A percentile compares a stretch with the other conserved stretches of the same genome.
phyloP scores from a whole-genome alignment of 495 filamentous ascomycete species.

The Hypoxylon rickii region DNA sequence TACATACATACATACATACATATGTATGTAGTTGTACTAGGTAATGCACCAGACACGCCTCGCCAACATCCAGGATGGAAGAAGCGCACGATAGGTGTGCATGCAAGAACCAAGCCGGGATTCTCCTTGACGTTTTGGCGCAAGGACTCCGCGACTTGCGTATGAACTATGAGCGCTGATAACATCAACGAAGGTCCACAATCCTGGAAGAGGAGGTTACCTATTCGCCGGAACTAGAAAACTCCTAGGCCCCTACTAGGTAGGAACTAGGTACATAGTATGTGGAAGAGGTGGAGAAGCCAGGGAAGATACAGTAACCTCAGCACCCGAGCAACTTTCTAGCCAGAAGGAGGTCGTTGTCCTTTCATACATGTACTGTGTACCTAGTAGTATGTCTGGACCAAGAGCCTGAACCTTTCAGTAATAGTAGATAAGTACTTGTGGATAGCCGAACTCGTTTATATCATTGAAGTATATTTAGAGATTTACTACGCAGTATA shows the following conservation, averaged over 20 bases:
- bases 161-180: constrained; percentile 25
- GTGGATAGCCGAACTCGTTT: background rate
- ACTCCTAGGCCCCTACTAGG: too few relatives aligned
- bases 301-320: too few relatives aligned
- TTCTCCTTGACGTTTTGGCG: constrained; percentile 15
- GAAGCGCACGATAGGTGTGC: background rate
- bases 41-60: background rate
- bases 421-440: too few relatives aligned
- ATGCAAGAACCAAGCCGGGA: constrained; percentile 8
- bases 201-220: constrained; percentile 9
- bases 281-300: constrained; percentile 19
- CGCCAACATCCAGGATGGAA: too few relatives aligned
- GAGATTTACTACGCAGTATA: too few relatives aligned
- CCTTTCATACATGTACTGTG: too few relatives aligned
- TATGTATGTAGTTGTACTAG: background rate
- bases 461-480: background rate
- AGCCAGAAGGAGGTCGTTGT: background rate
- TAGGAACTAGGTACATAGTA: too few relatives aligned
- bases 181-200: constrained; percentile 17
- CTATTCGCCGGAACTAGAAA: constrained; percentile 35
- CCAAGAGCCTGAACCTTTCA: too few relatives aligned
- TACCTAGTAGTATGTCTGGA: too few relatives aligned
- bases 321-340: background rate
- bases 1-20: constrained; percentile 1
- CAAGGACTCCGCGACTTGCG: constrained; percentile 24